phyloP scores from a whole-genome alignment of 164 flowering plant species.

The Nelumbo lutea region DNA sequence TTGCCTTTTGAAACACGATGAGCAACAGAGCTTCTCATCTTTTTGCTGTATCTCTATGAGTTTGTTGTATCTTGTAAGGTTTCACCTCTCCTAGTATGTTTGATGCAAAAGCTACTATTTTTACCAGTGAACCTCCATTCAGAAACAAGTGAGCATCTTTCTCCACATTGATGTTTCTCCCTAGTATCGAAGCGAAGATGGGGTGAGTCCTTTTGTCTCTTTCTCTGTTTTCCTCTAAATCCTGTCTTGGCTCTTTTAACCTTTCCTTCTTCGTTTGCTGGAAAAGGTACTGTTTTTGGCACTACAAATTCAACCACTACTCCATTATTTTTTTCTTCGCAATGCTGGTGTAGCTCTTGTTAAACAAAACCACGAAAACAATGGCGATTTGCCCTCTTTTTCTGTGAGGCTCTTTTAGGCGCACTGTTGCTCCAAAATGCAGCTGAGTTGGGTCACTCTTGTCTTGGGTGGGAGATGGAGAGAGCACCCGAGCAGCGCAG shows the following conservation, averaged over 20 bases:
- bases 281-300: background rate
- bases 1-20: background rate
- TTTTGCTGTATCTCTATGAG: background rate
- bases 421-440: background rate
- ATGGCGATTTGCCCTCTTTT: no score
- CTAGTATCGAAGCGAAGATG: background rate
- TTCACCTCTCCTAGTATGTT: no score
- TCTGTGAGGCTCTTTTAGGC: no score
- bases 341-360: no score
- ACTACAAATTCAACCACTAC: no score
- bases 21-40: background rate
- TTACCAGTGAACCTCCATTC: background rate
- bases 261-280: background rate
- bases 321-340: no score
- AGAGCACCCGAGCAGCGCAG: conserved; percentile 1
- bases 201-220: background rate
- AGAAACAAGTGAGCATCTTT: background rate
- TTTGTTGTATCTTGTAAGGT: no score
- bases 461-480: background rate
- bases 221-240: background rate
- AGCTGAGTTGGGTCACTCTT: background rate
- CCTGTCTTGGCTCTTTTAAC: no score
- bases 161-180: background rate
- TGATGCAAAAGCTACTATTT: background rate
- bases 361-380: no score